Evolutionary conservation across 805 yeast species (phyloP).

Genomic region (Spathaspora sp.): DNA sequence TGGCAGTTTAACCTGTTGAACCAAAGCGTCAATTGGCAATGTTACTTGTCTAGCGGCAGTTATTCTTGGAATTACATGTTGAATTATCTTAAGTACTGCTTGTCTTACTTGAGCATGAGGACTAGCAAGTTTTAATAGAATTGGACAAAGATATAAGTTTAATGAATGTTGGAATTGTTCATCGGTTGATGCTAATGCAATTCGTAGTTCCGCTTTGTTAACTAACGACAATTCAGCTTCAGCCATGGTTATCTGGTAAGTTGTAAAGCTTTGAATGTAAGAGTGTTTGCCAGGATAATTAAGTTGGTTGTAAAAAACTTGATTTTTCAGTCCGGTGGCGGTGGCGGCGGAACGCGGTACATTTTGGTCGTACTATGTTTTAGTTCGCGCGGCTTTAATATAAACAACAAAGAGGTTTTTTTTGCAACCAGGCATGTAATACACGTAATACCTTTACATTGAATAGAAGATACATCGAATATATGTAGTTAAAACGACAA

Average conservation of each 20-base stretch:
- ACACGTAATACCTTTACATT: not conserved
- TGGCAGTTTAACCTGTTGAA: constrained; percentile 62
- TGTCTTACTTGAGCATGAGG: constrained; percentile 61
- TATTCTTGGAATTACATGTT: constrained; percentile 64
- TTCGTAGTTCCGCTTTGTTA: constrained; percentile 74
- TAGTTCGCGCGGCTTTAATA: no score
- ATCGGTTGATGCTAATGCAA: constrained; percentile 72
- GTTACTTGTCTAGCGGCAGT: constrained; percentile 50
- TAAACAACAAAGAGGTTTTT: no score
- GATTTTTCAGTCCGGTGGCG: not conserved
- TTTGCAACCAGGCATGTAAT: not conserved
- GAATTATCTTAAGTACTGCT: constrained; percentile 63
- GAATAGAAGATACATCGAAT: not conserved
- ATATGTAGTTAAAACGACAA: no score
- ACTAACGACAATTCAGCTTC: constrained; percentile 57
- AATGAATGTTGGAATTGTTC: constrained; percentile 60
- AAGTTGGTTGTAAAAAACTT: constrained; percentile 1
- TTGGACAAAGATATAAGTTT: constrained; percentile 66
- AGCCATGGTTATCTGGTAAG: constrained; percentile 13
- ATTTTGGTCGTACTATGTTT: no score
- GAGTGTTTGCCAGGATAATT: not conserved
- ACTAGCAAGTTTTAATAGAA: constrained; percentile 75
- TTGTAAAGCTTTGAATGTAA: not conserved
- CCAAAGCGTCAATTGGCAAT: constrained; percentile 60
- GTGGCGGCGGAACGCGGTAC: not conserved